Conservation (phyloP, 805 yeast genomes). For the Danielia reshetovae region DNA sequence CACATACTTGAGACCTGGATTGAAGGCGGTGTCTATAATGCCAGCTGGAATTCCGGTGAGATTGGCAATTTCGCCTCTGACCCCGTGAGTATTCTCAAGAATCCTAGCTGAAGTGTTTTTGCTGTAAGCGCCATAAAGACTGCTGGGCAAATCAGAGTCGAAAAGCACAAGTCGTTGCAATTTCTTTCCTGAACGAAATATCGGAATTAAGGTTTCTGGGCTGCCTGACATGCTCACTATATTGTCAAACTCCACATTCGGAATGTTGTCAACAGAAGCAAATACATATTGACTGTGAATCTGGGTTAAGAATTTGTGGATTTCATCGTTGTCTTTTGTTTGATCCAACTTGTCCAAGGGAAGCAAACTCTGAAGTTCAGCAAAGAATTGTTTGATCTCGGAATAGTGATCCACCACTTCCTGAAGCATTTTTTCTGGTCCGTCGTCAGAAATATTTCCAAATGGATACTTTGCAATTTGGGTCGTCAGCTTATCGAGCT, state of each 20-base stretch:
- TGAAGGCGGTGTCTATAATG: neutral
- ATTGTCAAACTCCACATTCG: slow-evolving; percentile 3
- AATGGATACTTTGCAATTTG: slow-evolving; percentile 10
- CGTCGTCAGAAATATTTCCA: slow-evolving; percentile 1
- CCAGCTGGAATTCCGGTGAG: neutral
- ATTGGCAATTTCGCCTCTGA: neutral
- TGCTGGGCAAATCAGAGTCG: neutral
- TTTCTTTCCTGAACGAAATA: neutral
- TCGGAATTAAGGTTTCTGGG: neutral
- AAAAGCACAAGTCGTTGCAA: neutral
- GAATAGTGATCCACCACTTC: slow-evolving; percentile 8
- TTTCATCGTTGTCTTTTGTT: slow-evolving; percentile 2
- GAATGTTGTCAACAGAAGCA: neutral
- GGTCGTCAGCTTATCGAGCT: slow-evolving; percentile 2
- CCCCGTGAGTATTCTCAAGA: neutral
- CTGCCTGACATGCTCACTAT: slow-evolving; percentile 1
- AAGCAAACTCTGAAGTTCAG: slow-evolving; percentile 6
- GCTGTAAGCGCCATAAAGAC: neutral
- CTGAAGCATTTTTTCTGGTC: neutral
- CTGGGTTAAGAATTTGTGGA: neutral
- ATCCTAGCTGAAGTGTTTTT: too few species aligned
- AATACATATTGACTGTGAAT: neutral
- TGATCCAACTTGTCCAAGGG: slow-evolving; percentile 8
- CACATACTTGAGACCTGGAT: slow-evolving; percentile 7
- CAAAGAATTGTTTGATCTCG: slow-evolving; percentile 6